Base-by-base conservation (phyloP, 805 yeast species). In the Pichia kluyveri region DNA sequence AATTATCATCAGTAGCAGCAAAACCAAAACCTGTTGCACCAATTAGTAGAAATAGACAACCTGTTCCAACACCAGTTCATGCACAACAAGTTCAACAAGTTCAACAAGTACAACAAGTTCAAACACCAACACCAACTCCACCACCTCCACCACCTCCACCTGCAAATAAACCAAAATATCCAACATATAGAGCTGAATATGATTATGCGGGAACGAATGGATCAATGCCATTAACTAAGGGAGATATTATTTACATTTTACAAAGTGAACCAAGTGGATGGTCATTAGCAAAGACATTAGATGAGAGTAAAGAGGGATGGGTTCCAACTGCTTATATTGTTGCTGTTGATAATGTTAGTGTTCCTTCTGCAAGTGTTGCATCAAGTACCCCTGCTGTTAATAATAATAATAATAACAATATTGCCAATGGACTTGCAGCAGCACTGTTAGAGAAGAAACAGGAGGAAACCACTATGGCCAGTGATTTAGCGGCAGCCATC, bases 271-370 rank as follows among this genome's bases (percentile, higher is more conserved):
- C 82, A 42, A 90, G 86, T 52, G 96, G 96, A 17, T 93, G 99
- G 99, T 91, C 96, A 57, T 72, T 93, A 49, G 97, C 89, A 10
- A 85, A 84, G 62, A 72, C 79, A 34, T 63, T 83, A 51, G 90
- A 84, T 59, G 93, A 86, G 39, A 60, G 82, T 1, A 76, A 71
- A 48, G 93, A 89, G 63, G 99, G 99, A 6, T 93, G 99, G 99
- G 91, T 93, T 12, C 99, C 99, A 14, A 83, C 93, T 23, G 86
- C 90, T n/a, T 93, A 90, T 62, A 79, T 91, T 59, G 80, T 72
- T 19, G 23, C 23, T 19, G 23, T 19, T 19, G 23, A 19, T 4
- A 19, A 19, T 19, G 23, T 19, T 19, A 19, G 23, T 19, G 4
- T 19, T 19, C 23, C 23, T 19, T 19, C 23, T 19, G 23, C 23